Evolutionary conservation across 2,329 filamentous ascomycete genomes (phyloP).

Genomic region (Daldinia sp.): DNA sequence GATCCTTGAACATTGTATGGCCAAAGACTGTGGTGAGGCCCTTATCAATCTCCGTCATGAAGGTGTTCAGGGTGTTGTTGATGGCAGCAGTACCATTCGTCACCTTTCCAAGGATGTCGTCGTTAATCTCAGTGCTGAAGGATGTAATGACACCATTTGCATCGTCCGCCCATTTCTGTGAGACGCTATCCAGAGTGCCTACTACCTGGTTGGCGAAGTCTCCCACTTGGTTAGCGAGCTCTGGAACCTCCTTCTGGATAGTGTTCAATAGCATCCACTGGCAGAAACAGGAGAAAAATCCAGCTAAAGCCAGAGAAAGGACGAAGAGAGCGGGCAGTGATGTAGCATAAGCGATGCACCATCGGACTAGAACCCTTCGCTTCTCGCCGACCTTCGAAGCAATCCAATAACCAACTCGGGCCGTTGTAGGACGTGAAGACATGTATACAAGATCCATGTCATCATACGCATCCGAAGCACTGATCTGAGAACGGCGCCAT

Average conservation of each 20-base stretch:
- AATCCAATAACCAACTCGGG: slow-evolving; percentile 63
- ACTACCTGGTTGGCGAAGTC: slow-evolving; percentile 85
- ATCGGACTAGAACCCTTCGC: slow-evolving; percentile 79
- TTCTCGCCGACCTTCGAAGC: slow-evolving; percentile 36
- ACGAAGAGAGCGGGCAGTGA: slow-evolving; percentile 88
- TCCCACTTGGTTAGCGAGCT: slow-evolving; percentile 78
- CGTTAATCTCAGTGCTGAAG: slow-evolving; percentile 83
- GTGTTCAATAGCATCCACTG: slow-evolving; percentile 82
- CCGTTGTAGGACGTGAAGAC: slow-evolving; percentile 82
- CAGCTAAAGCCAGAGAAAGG: slow-evolving; percentile 83
- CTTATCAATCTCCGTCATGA: slow-evolving; percentile 80
- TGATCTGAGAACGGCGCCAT: slow-evolving; percentile 77
- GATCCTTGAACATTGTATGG: slow-evolving; percentile 81
- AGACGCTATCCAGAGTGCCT: slow-evolving; percentile 76
- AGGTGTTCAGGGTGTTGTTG: slow-evolving; percentile 86
- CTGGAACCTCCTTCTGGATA: slow-evolving; percentile 81
- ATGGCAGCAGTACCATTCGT: slow-evolving; percentile 83
- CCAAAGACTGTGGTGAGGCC: slow-evolving; percentile 84
- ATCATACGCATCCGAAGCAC: slow-evolving; percentile 76
- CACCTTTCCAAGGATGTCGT: slow-evolving; percentile 88
- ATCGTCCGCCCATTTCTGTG: slow-evolving; percentile 78
- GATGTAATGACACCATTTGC: slow-evolving; percentile 79
- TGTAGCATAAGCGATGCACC: slow-evolving; percentile 89
- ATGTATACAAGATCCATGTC: slow-evolving; percentile 91
- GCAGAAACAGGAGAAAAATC: slow-evolving; percentile 84